Base-by-base conservation (phyloP, 306 rosid species). In the Castanea crenata region DNA sequence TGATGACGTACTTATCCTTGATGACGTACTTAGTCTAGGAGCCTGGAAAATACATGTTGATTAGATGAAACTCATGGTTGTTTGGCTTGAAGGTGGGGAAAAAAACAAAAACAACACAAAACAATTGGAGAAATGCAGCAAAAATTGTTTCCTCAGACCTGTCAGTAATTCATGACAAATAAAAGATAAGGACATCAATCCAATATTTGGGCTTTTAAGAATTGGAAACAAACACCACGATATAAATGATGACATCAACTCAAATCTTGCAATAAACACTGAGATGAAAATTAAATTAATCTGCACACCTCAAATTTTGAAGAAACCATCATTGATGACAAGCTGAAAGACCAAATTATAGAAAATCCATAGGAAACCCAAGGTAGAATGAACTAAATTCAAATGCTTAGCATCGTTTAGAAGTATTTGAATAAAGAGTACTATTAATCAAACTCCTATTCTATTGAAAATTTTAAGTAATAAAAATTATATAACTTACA, bases 21-120 rank as follows among this genome's bases (percentile, higher is more conserved):
- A 67, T 8, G 72, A 19, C 16, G 51, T 89, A 69, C 96, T 93
- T 85, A 79, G 86, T 85, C 97, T 90, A 55, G 97, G 94, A 85
- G 96, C 56, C 99, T 96, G 88, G 14, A 35, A 81, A 76, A 74
- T 77, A 29, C 74, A 56, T 14, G 34, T 27, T 25, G 10, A 27
- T 76, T 20, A 35, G 63, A 57, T 69, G 54, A 81, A 6, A 82
- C 83, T 19, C 56, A 79, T 46, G 82, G 76, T 57, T 79, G 35
- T 54, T 75, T 55, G 71, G 57, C 63, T 62, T 1, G 44, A 44
- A 34, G 11, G 68, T 32, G 29, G 31, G 55, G 23, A 13, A 5
- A 19, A 65, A 46, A 14, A 29, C 35, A 29, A 54, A 41, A 32
- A 18, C 25, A 55, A 12, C 54, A 74, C 25, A 27, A 20, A 78